phyloP scores from a whole-genome alignment of 2,329 filamentous ascomycete genomes.

The Raffaelea albimanens region DNA sequence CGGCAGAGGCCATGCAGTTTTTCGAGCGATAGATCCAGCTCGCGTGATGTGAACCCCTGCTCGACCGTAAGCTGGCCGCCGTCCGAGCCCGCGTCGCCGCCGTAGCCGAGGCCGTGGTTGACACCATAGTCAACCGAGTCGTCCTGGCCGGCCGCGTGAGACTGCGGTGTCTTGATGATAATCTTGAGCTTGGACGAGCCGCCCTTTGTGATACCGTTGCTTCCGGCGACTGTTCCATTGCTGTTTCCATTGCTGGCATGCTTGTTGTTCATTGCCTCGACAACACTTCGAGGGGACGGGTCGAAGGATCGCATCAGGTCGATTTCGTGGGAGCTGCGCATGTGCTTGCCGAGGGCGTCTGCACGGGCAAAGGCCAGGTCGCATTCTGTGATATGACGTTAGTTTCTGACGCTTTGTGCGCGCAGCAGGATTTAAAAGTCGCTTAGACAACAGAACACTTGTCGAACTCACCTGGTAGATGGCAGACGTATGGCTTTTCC shows the following conservation, averaged over 20 bases:
- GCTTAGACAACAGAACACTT: neutral
- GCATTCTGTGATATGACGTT: conserved; percentile 58
- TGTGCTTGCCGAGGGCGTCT: conserved; percentile 93
- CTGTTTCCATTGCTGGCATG: neutral
- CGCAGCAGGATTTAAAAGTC: neutral
- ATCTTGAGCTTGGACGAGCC: conserved; percentile 49
- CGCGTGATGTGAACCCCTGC: conserved; percentile 54
- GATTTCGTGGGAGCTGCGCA: conserved; percentile 97
- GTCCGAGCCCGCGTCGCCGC: conserved; percentile 40
- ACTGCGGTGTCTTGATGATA: conserved; percentile 52
- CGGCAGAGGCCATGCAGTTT: conserved; percentile 60
- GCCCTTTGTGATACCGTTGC: conserved; percentile 15
- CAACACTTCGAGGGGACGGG: conserved; percentile 60
- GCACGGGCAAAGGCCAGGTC: conserved; percentile 94
- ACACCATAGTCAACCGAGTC: conserved; percentile 31
- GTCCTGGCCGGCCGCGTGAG: conserved; percentile 47
- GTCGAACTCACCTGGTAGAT: conserved; percentile 73
- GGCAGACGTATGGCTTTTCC: conserved; percentile 97
- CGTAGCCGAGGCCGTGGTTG: conserved; percentile 33
- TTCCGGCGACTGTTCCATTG: neutral
- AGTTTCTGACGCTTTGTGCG: no score
- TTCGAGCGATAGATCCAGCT: conserved; percentile 50
- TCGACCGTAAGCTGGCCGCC: conserved; percentile 46
- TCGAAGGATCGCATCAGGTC: conserved; percentile 79
- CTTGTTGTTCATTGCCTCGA: conserved; percentile 14